Base-by-base conservation (phyloP, 1,284 basidiomycete genomes). In the Rhodofomes roseus region DNA sequence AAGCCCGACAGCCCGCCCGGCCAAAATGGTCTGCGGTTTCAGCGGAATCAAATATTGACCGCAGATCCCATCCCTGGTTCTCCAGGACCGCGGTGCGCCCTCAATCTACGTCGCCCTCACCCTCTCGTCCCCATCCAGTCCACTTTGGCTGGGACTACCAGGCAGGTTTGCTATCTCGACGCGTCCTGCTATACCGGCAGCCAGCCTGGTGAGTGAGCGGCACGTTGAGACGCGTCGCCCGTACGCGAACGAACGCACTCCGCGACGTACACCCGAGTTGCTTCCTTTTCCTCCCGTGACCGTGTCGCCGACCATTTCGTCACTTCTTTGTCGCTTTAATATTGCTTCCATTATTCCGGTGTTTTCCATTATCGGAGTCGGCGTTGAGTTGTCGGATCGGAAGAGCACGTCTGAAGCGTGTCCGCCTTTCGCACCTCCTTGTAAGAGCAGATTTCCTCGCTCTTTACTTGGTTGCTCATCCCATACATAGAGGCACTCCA, bases 31-130 rank as follows among this genome's bases (percentile, higher is more conserved):
- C 31, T 56, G 58, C 51, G 61, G 69, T 70, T 69, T 70, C 68
- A 70, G 63, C 67, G 66, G 66, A 67, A 69, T 69, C 69, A 68
- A 69, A 69, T 70, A 60, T 60, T 54, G 59, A 61, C 50, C 59
- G 64, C 62, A 60, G 63, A 67, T 69, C 62, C 56, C 67, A 66
- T 58, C 58, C 62, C 63, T 66, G 31, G n/a, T 20, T 25, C 66
- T 65, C 65, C 57, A 55, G 59, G 54, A 62, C 60, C 61, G 61
- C 58, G 54, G 55, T 56, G 58, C 48, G 57, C 62, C 63, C 66
- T 62, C 63, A 29, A 61, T 61, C 60, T 58, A 65, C 65, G 59
- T 65, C 63, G 60, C 62, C 66, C 57, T 62, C 61, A 55, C 63
- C 58, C 63, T 54, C 59, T 60, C 63, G 59, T 64, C 58, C 62